A percentile compares a stretch with the other conserved stretches of the same genome.
phyloP scores from a whole-genome alignment of 2,329 filamentous ascomycete genomes.

The Colletotrichum echinochloae region DNA sequence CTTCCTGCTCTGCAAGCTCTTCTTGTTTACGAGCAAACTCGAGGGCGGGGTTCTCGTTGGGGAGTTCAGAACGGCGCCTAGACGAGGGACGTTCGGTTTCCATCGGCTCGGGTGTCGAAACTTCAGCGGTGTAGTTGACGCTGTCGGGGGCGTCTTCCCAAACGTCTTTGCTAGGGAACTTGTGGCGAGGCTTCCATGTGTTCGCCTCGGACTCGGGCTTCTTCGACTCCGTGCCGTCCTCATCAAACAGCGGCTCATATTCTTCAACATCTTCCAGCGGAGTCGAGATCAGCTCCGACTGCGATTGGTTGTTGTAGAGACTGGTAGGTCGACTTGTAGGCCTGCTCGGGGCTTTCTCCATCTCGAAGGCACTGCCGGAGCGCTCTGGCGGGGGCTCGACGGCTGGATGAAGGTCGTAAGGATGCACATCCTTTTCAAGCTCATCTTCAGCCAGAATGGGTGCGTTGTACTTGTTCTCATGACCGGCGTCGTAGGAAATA shows the following conservation, averaged over 20 bases:
- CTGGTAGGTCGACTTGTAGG: conserved; percentile 74
- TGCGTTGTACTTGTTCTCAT: conserved; percentile 66
- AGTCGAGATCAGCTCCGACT: conserved; percentile 68
- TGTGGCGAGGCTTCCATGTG: conserved; percentile 68
- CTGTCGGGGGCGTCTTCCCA: conserved; percentile 97
- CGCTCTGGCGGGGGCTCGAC: conserved; percentile 79
- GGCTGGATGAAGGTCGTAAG: conserved; percentile 80
- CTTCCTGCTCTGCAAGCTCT: conserved; percentile 71
- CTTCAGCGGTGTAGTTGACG: conserved; percentile 81
- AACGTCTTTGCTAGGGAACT: conserved; percentile 93
- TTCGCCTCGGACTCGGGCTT: conserved; percentile 55
- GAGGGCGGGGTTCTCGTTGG: conserved; percentile 66
- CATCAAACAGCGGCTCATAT: conserved; percentile 94
- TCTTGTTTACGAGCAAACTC: conserved; percentile 76
- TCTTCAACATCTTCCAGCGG: conserved; percentile 90
- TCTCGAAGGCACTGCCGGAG: conserved; percentile 69
- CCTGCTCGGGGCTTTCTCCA: conserved; percentile 69
- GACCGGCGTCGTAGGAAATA: conserved; percentile 42
- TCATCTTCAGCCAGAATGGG: conserved; percentile 94
- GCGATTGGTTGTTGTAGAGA: conserved; percentile 67
- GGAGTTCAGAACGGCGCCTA: conserved; percentile 43
- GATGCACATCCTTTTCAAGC: conserved; percentile 77
- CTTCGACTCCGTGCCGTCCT: conserved; percentile 67
- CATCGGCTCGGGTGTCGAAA: conserved; percentile 78
- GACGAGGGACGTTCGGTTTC: conserved; percentile 54